Percentiles rank a stretch among this genome's conserved stretches.
These are phyloP conservation scores for Sarcomyxa edulis DNA, from an alignment of 768 basidiomycete species.

Conservation along the genomic window DNA sequence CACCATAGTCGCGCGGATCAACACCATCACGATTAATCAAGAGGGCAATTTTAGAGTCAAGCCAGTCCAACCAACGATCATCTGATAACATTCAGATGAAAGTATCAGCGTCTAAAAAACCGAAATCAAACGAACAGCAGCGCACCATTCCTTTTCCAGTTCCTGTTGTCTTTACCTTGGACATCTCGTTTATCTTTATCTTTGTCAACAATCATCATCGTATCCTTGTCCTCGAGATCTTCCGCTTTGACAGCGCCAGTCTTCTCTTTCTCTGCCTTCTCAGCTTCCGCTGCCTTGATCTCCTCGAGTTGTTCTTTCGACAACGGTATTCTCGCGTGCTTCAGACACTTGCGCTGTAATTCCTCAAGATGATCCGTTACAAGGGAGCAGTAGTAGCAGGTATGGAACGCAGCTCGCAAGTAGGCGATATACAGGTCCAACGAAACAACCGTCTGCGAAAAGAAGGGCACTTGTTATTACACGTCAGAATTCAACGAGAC, in stretches of 20 bases:
- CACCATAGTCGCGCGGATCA: constrained; percentile 85
- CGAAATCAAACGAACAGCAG: constrained; percentile 10
- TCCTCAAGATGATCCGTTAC: constrained; percentile 92
- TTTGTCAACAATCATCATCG: constrained; percentile 27
- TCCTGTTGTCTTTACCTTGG: constrained; percentile 28
- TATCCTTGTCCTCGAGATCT: constrained; percentile 31
- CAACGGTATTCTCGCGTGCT: constrained; percentile 80
- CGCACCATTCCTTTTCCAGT: constrained; percentile 64
- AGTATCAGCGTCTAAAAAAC: constrained; percentile 4
- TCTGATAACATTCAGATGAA: constrained; percentile 37
- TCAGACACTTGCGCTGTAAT: constrained; percentile 90
- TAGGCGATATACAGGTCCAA: constrained; percentile 94
- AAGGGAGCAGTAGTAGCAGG: constrained; percentile 97
- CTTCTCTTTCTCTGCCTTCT: constrained; percentile 40
- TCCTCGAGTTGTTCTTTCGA: constrained; percentile 59
- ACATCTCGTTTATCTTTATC: constrained; percentile 17
- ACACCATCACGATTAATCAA: constrained; percentile 74
- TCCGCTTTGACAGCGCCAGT: constrained; percentile 34
- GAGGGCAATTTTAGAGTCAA: constrained; percentile 82
- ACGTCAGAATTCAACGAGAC: constrained; percentile 7
- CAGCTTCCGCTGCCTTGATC: constrained; percentile 49
- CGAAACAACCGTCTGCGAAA: constrained; percentile 62
- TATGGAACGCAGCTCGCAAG: constrained; percentile 86
- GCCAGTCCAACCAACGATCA: constrained; percentile 84
- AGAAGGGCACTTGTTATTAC: constrained; percentile 15